Evolutionary conservation across 805 yeast species (phyloP), one percentile per base, ranked within the genome.

Genomic region (Saccharomycopsis sp.): DNA sequence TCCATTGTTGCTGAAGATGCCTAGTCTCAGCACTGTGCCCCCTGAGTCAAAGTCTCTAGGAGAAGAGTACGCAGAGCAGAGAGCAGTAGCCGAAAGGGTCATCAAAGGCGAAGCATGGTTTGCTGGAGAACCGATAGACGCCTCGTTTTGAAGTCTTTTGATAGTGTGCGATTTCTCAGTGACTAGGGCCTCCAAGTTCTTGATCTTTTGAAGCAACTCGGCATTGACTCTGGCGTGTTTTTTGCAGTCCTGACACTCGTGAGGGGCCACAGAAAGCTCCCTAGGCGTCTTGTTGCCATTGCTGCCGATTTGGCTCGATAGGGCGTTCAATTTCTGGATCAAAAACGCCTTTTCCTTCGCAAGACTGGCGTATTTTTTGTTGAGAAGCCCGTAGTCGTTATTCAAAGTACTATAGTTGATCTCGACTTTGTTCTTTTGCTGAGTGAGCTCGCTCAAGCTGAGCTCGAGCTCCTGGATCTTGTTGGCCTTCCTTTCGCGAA

Each of bases 401-500:
- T 24, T 53, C n/a, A 51, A 44, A 34, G 54, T 61, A 15, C 60
- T 66, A 50, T 65, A 63, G 50, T 63, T 66, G 48, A 68, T 56
- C 57, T 82, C 89, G 64, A 78, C 80, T 54, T 75, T 73, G 46
- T 82, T 87, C 58, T 80, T 78, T 64, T 82, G 91, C 63, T 80
- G 79, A 70, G 87, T 92, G 55, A 84, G 78, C 65, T 80, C 87
- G 67, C 79, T 73, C 57, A 86, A 76, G 70, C 82, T 83, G 54
- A 78, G 80, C 68, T 89, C 96, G 56, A 91, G 75, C 67, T 87
- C 95, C 59, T 82, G 83, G 5, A 90, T 89, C 54, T 91, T 73
- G 34, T 87, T 87, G 18, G 97, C 95, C 65, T 95, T 75, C 63
- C 97, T 77, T 69, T 90, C 95, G 63, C 97, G 74, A 73, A 89